Evolutionary conservation across 805 yeast species (phyloP).

Genomic region (Nakazawaea peltata): DNA sequence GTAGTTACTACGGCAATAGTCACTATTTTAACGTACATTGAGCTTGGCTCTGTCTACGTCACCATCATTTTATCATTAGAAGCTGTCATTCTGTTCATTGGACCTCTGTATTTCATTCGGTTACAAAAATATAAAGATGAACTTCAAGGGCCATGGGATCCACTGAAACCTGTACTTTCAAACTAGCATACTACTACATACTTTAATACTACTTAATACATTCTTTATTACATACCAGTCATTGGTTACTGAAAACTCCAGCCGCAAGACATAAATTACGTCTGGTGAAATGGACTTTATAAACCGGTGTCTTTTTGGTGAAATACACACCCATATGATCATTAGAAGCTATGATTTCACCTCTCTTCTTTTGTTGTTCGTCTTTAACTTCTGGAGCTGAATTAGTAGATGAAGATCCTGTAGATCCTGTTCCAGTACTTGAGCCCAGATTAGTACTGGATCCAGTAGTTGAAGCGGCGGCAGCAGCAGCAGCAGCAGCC

Average conservation of each 20-base stretch:
- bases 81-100: slow-evolving; percentile 37
- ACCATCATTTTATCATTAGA: slow-evolving; percentile 44
- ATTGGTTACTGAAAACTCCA: slow-evolving; percentile 54
- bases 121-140: slow-evolving; percentile 79
- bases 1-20: slow-evolving; percentile 21
- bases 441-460: neutral
- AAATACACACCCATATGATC: slow-evolving; percentile 92
- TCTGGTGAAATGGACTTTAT: slow-evolving; percentile 86
- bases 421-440: too few relatives aligned
- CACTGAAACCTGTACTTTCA: slow-evolving; percentile 64
- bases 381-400: slow-evolving; percentile 3
- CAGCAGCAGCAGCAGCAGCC: too few relatives aligned
- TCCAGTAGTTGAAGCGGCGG: too few relatives aligned
- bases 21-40: slow-evolving; percentile 23
- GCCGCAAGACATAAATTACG: slow-evolving; percentile 88
- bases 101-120: slow-evolving; percentile 65
- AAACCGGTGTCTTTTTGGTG: slow-evolving; percentile 91
- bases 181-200: neutral
- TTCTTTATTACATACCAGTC: neutral
- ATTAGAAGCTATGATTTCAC: slow-evolving; percentile 71
- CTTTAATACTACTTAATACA: too few relatives aligned
- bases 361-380: slow-evolving; percentile 43
- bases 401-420: too few relatives aligned
- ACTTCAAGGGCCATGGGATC: slow-evolving; percentile 90
- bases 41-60: slow-evolving; percentile 25